Conservation (phyloP, 2,329 filamentous ascomycete genomes). For the Calonectria hawksworthii region DNA sequence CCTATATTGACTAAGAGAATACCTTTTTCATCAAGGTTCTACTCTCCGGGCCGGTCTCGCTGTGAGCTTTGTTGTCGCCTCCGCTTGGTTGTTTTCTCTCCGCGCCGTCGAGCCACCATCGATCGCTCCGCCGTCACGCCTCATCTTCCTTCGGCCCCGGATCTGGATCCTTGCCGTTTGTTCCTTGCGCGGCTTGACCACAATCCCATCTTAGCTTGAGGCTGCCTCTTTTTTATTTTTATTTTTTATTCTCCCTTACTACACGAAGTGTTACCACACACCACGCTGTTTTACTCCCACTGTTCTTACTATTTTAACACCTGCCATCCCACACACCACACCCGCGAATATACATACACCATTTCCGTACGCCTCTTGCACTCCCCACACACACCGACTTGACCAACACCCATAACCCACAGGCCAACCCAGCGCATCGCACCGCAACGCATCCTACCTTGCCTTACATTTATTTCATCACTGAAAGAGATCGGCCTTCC, state of each 20-base stretch:
- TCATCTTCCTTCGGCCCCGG: slow-evolving; percentile 36
- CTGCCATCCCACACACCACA: slow-evolving; percentile 40
- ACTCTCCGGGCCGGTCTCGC: slow-evolving; percentile 23
- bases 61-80: slow-evolving; percentile 15
- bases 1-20: background rate
- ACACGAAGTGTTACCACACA: background rate
- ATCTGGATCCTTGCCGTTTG: slow-evolving; percentile 36
- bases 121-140: slow-evolving; percentile 34
- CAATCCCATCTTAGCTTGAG: slow-evolving; percentile 17
- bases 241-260: background rate
- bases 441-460: slow-evolving; percentile 18
- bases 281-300: slow-evolving; percentile 23
- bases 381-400: slow-evolving; percentile 40
- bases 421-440: slow-evolving; percentile 33
- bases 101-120: slow-evolving; percentile 40
- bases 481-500: slow-evolving; percentile 41
- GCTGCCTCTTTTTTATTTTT: slow-evolving; percentile 7
- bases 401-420: slow-evolving; percentile 29
- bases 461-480: slow-evolving; percentile 18
- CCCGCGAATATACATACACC: slow-evolving; percentile 39
- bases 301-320: slow-evolving; percentile 29
- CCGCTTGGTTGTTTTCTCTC: slow-evolving; percentile 28
- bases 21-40: slow-evolving; percentile 23
- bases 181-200: slow-evolving; percentile 26
- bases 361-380: slow-evolving; percentile 36